These are phyloP conservation scores for Cercospora sp. DNA, from an alignment of 2,329 filamentous ascomycete species.

Conservation along the genomic window DNA sequence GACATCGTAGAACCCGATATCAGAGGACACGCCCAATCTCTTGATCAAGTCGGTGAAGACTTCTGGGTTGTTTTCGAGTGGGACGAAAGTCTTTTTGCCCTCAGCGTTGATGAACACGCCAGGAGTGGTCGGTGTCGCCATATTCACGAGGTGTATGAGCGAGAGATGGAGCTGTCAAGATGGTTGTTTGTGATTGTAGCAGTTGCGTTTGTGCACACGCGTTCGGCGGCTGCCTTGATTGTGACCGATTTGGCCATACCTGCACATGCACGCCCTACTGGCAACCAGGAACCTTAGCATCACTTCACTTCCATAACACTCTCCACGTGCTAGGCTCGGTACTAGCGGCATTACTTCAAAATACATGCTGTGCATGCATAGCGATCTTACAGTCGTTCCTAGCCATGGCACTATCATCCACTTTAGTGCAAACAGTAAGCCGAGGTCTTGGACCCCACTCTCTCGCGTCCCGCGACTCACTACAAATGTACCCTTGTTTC, in stretches of 20 bases:
- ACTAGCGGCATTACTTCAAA: not conserved
- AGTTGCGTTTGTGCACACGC: not conserved
- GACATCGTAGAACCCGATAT: conserved; percentile 56
- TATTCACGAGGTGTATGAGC: not conserved
- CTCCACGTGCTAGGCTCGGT: not conserved
- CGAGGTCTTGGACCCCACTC: conserved; percentile 15
- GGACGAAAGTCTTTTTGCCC: conserved; percentile 38
- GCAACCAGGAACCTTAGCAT: not conserved
- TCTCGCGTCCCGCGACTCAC: conserved; percentile 1
- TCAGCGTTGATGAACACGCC: conserved; percentile 30
- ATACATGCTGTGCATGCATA: not conserved
- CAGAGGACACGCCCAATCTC: conserved; percentile 50
- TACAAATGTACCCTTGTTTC: not conserved
- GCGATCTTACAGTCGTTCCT: not conserved
- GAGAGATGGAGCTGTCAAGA: not conserved
- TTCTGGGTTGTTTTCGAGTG: conserved; percentile 56
- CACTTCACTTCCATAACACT: not conserved
- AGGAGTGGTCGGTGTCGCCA: conserved; percentile 23
- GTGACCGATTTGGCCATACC: not conserved
- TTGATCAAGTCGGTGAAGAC: conserved; percentile 54
- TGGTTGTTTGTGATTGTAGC: not conserved
- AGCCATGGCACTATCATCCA: not conserved
- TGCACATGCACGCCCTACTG: conserved; percentile 1
- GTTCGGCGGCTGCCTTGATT: not conserved
- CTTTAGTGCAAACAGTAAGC: not conserved